These are phyloP conservation scores for Suillus alpinus DNA, from an alignment of 768 basidiomycete species.

Conservation along the genomic window DNA sequence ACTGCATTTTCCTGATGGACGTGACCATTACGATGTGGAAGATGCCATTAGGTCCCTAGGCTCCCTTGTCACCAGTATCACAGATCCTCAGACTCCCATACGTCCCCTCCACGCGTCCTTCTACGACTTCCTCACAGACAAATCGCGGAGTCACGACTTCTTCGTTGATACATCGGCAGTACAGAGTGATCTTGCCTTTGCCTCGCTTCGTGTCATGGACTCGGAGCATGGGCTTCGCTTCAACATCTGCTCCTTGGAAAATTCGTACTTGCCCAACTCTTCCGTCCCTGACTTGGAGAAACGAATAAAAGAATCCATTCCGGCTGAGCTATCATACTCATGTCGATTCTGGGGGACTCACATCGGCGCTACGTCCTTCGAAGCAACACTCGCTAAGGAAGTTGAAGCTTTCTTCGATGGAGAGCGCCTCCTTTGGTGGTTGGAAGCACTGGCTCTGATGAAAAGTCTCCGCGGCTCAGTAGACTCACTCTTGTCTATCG, in stretches of 20 bases:
- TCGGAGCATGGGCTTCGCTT: slow-evolving; percentile 15
- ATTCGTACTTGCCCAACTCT: slow-evolving; percentile 24
- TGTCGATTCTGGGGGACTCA: too few species aligned
- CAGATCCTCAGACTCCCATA: slow-evolving; percentile 3
- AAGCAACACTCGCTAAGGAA: too few species aligned
- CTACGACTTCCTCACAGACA: slow-evolving; percentile 21
- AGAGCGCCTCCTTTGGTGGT: too few species aligned
- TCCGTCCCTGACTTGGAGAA: slow-evolving; percentile 14
- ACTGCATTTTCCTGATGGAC: too few species aligned
- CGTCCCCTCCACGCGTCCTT: slow-evolving; percentile 25
- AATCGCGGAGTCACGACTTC: slow-evolving; percentile 12
- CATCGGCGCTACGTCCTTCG: too few species aligned
- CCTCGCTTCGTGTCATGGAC: slow-evolving; percentile 25
- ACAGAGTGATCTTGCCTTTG: slow-evolving; percentile 8
- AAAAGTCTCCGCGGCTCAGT: too few species aligned
- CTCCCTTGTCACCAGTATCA: slow-evolving; percentile 1
- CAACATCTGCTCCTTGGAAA: slow-evolving; percentile 12
- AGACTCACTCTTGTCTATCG: too few species aligned
- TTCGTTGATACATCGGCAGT: slow-evolving; percentile 1
- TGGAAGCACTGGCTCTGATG: too few species aligned
- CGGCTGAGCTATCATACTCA: slow-evolving; percentile 21
- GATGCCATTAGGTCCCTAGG: too few species aligned
- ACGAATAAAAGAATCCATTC: slow-evolving; percentile 18
- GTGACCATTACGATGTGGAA: background rate
- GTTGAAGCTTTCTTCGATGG: too few species aligned